phyloP scores from a whole-genome alignment of 1,284 basidiomycete genomes.

The Schizopora paradoxa region DNA sequence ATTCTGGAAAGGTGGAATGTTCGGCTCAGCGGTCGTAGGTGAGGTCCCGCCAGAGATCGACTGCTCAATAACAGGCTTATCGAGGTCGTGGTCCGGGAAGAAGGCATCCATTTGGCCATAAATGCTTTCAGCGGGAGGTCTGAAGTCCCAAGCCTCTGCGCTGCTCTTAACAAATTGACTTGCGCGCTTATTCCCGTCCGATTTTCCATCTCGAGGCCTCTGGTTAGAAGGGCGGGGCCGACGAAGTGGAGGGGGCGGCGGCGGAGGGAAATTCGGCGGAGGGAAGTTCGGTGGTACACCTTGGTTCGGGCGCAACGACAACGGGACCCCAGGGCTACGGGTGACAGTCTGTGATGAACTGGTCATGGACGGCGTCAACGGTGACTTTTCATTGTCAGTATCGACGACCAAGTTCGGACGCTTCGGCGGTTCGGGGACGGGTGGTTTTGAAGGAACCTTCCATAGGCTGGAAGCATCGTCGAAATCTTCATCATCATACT shows the following conservation, averaged over 20 bases:
- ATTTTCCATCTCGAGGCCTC: constrained; percentile 14
- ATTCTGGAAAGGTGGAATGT: constrained; percentile 29
- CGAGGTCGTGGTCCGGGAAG: constrained; percentile 95
- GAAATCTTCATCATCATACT: constrained; percentile 42
- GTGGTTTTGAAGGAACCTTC: constrained; percentile 25
- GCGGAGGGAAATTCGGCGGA: constrained; percentile 22
- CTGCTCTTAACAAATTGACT: constrained; percentile 57
- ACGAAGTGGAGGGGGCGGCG: constrained; percentile 18
- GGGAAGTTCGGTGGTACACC: constrained; percentile 22
- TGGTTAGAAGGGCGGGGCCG: not conserved
- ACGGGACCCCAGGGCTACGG: too few relatives aligned
- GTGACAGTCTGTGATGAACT: too few relatives aligned
- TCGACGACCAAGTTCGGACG: constrained; percentile 9
- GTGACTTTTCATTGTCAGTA: constrained; percentile 8
- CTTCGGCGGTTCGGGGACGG: constrained; percentile 12
- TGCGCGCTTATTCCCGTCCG: constrained; percentile 30
- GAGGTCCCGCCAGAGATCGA: constrained; percentile 71
- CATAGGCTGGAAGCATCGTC: constrained; percentile 36
- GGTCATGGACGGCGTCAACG: not conserved
- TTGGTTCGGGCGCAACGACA: constrained; percentile 8
- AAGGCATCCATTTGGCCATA: constrained; percentile 92
- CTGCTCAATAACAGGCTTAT: constrained; percentile 89
- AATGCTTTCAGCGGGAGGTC: constrained; percentile 91
- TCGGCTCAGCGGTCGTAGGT: constrained; percentile 49
- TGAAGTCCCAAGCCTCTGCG: constrained; percentile 73